phyloP scores from a whole-genome alignment of 1,139 yeast species.

The Blastobotrys capitulatus region DNA sequence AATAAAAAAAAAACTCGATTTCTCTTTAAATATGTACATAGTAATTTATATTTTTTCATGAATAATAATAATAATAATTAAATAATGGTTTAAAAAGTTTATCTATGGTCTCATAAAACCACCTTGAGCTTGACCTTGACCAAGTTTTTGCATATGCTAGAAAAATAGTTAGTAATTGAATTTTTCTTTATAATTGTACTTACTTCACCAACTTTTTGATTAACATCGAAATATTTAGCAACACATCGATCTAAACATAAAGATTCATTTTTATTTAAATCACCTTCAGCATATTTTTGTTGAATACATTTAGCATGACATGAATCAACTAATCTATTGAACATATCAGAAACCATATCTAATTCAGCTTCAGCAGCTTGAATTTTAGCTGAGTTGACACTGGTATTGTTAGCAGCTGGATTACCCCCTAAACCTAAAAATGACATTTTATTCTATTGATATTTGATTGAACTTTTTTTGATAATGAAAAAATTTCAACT shows the following conservation, averaged over 20 bases:
- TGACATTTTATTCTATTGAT: conserved; percentile 43
- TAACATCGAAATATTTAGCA: conserved; percentile 91
- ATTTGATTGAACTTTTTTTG: no score
- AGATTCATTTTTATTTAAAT: conserved; percentile 76
- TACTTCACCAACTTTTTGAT: conserved; percentile 87
- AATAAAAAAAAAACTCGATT: background rate
- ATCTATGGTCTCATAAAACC: conserved; percentile 10
- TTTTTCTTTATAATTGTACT: conserved; percentile 14
- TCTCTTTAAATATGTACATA: background rate
- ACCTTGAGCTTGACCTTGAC: conserved; percentile 19
- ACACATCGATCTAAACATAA: conserved; percentile 97
- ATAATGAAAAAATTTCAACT: background rate
- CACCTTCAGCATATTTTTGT: conserved; percentile 66
- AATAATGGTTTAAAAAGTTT: background rate
- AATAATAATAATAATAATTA: background rate
- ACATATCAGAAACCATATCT: conserved; percentile 96
- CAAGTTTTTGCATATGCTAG: conserved; percentile 33
- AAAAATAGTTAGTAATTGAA: conserved; percentile 12
- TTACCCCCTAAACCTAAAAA: conserved; percentile 82
- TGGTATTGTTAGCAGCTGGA: conserved; percentile 25
- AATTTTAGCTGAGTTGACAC: conserved; percentile 37
- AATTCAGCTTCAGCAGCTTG: conserved; percentile 84
- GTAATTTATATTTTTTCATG: background rate
- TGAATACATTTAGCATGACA: conserved; percentile 86
- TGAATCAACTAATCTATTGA: conserved; percentile 75